phyloP scores from a whole-genome alignment of 257 asterid species.

The Lycium ferocissimum region DNA sequence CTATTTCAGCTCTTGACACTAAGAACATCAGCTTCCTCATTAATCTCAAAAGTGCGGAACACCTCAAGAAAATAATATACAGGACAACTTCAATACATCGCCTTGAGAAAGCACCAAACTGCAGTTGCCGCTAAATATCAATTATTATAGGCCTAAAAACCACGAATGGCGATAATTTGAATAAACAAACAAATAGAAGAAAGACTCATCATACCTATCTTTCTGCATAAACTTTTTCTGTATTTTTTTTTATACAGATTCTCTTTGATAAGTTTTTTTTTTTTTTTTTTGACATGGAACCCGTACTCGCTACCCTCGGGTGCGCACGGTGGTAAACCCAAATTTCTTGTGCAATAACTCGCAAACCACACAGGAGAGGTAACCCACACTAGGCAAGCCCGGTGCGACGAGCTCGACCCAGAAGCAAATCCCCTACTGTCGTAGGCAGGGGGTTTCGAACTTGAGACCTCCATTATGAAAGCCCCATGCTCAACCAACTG shows the following conservation, averaged over 20 bases:
- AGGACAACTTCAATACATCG: not conserved
- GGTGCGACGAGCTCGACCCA: no score
- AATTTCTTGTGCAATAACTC: no score
- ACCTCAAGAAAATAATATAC: not conserved
- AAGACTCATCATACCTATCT: conserved; percentile 3
- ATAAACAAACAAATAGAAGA: not conserved
- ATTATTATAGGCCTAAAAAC: not conserved
- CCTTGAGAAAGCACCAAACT: not conserved
- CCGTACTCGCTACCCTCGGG: no score
- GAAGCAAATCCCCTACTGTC: no score
- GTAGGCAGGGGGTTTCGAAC: no score
- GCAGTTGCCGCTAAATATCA: not conserved
- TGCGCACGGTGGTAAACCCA: no score
- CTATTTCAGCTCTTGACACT: not conserved
- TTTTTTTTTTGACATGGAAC: no score
- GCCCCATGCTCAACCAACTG: no score
- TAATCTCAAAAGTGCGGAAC: not conserved
- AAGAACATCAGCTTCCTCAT: not conserved
- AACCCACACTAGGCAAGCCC: no score
- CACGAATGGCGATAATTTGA: conserved; percentile 7
- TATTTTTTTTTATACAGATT: not conserved
- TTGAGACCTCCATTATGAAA: no score
- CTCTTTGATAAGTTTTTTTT: not conserved
- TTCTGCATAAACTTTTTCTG: not conserved
- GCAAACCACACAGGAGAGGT: no score